Evolutionary conservation across 2,329 filamentous ascomycete genomes (phyloP), one percentile per base, ranked within the genome.

Genomic region (Trichoderma breve): DNA sequence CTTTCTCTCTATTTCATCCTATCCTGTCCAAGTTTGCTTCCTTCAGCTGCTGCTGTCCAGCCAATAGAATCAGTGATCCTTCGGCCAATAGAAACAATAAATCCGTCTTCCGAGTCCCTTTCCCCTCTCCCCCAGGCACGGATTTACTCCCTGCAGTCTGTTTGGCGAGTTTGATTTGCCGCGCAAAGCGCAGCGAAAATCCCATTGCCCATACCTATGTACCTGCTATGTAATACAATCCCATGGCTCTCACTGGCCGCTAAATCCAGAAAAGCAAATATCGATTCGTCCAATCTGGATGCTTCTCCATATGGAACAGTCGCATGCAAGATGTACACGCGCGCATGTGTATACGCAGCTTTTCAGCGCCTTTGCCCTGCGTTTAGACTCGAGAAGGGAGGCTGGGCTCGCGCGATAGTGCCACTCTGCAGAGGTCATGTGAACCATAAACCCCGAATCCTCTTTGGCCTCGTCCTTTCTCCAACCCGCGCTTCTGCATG

Each of bases 181-280:
- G 66, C 66, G 66, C 39, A 69, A 43, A 62, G 66, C 66, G 66
- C 66, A 24, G 55, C n/a, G 39, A 69, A 66, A 69, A 60, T n/a
- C 9, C 32, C n/a, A 12, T 51, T 51, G 43, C 47, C 47, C n/a
- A 21, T 47, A 47, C 43, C 15, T 30, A 24, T 24, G 24, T 24
- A 30, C 32, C 11, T 34, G 11, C 32, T 51, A 51, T 51, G 34
- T 14, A 36, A 51, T 51, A 21, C 11, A 53, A 53, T 53, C 47
- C 47, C 47, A 24, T 21, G 47, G 47, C 43, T 18, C 36, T 47
- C 15, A 63, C 60, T 66, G 47, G 47, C 30, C 32, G 9, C 21
- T 57, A n/a, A 66, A 34, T 39, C 24, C 43, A 39, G 14, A 24
- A 36, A 26, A n/a, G 30, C 47, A 5, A 30, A 14, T 53, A 24